These are phyloP conservation scores for Stylosanthes scabra DNA, from an alignment of 331 rosid species.

Conservation along the genomic window DNA sequence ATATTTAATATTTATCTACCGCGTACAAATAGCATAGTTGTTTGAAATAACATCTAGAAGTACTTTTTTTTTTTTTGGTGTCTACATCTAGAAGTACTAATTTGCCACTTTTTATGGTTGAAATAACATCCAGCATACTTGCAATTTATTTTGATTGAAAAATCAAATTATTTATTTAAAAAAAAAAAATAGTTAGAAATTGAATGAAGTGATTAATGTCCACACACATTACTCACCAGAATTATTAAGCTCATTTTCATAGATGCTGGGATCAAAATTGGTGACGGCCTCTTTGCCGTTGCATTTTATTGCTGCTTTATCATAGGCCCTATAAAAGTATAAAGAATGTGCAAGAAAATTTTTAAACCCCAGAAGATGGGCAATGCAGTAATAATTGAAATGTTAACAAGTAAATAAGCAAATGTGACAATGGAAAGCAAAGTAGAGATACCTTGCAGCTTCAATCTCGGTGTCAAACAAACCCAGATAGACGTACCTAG, in stretches of 20 bases:
- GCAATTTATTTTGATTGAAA: too few species aligned
- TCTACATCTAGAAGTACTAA: too few species aligned
- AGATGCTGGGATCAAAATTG: slow-evolving; percentile 94
- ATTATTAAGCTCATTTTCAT: slow-evolving; percentile 82
- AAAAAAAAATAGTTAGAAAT: too few species aligned
- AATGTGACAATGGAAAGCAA: slow-evolving; percentile 3
- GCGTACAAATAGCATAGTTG: neutral
- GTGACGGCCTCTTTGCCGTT: slow-evolving; percentile 99
- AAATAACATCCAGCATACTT: too few species aligned
- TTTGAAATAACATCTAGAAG: too few species aligned
- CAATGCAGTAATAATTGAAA: neutral
- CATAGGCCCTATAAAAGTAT: slow-evolving; percentile 97
- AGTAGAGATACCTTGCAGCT: slow-evolving; percentile 77
- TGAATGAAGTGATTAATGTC: neutral
- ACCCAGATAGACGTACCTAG: slow-evolving; percentile 95
- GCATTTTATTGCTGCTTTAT: slow-evolving; percentile 97
- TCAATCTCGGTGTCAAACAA: slow-evolving; percentile 93
- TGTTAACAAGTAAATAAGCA: neutral
- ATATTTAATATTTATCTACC: neutral
- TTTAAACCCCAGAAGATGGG: slow-evolving; percentile 25
- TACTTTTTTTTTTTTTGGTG: too few species aligned
- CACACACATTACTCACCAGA: slow-evolving; percentile 48
- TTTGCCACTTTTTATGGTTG: too few species aligned
- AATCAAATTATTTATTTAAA: too few species aligned
- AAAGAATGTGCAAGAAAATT: slow-evolving; percentile 14